Evolutionary conservation across 2,329 filamentous ascomycete species (phyloP), one percentile per base, ranked within the genome.

Genomic region (Curvularia spicifera): DNA sequence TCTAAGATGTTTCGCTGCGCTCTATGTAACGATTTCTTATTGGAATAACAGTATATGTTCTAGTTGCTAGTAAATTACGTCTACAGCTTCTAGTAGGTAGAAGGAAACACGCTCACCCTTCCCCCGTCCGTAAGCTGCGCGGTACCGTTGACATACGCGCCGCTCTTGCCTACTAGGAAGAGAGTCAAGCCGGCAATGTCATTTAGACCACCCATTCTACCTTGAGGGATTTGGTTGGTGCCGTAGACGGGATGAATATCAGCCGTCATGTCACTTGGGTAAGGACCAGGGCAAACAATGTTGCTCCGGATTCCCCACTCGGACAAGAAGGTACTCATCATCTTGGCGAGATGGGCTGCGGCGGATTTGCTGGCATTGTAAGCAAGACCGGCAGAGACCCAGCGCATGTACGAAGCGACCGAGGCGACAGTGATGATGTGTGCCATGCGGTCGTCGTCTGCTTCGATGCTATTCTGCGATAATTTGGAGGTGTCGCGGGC

Each of bases 121-220:
- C 81, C 81, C 1, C 81, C 81, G 71, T 83, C 81, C 7, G 78
- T 76, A 1, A 84, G 69, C 51, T 82, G 78, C 15, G 83, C 76
- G 53, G 75, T 79, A 0, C 85, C 85, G 70, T 86, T 86, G 50
- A 82, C 76, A 70, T 85, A 87, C 12, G 77, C 78, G 1, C 82
- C 83, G 5, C 79, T 80, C 40, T 80, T 82, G 3, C 80, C 79
- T 9, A 83, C 79, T 52, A 86, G 71, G 59, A 83, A 86, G 37
- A 84, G 56, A 2, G 83, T 76, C 15, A 83, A 73, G 13, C 80
- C 82, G 0, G 79, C 79, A 31, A 85, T 75, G 60, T 85, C 83
- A 40, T 82, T 79, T 9, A 71, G 63, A 4, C 64, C 66, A 0
- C 81, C 80, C 65, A 77, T 71, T 18, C 80, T 56, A 0, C 77